These are phyloP conservation scores for Pisolithus microcarpus DNA, from an alignment of 768 basidiomycete genomes.

Conservation along the genomic window DNA sequence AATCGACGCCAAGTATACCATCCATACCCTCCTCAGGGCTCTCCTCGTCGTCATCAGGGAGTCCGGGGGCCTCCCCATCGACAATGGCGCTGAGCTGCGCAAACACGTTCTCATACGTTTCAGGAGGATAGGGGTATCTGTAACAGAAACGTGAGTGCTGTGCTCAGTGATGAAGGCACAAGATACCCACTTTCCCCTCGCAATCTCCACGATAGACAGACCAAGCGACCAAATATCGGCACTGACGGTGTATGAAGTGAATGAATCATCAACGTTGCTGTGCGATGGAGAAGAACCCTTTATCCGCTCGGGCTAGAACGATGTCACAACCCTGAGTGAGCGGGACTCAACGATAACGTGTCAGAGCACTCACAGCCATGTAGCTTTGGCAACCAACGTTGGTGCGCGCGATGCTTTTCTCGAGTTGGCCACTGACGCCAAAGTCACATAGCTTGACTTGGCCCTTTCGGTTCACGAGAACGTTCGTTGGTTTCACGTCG, in stretches of 20 bases:
- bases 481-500: constrained; percentile 91
- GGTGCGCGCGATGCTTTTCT: constrained; percentile 93
- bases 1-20: constrained; percentile 6
- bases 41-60: constrained; percentile 52
- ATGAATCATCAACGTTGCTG: constrained; percentile 25
- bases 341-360: background rate
- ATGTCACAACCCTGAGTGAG: background rate
- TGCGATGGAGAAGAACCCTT: constrained; percentile 68
- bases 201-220: constrained; percentile 88
- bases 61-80: constrained; percentile 82
- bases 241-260: constrained; percentile 78
- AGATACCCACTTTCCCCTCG: constrained; percentile 50
- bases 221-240: constrained; percentile 98
- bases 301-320: constrained; percentile 82
- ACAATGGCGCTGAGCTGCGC: constrained; percentile 97
- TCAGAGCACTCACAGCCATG: constrained; percentile 73
- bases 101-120: constrained; percentile 95
- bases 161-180: too few species aligned
- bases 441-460: constrained; percentile 96
- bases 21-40: constrained; percentile 8
- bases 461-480: constrained; percentile 83
- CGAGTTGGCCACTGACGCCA: constrained; percentile 96
- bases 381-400: constrained; percentile 99
- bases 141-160: background rate
- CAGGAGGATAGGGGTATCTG: constrained; percentile 91